Base-by-base conservation (phyloP, 352 stramenopile genomes). In the Pythium phragmitis region DNA sequence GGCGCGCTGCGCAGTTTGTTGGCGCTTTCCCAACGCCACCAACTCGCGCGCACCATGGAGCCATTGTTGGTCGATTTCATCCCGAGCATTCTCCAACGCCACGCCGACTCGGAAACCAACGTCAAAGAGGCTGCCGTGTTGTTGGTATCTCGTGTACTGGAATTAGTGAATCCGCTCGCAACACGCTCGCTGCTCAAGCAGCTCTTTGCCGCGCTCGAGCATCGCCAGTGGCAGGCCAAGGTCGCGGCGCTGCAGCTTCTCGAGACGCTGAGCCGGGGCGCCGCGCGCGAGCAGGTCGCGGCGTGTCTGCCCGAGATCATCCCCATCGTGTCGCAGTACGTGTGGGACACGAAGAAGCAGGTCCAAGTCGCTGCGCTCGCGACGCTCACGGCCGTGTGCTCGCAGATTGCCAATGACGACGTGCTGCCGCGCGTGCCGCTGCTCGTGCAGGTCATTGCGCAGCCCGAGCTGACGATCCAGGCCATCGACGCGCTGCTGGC, bases 291-390 rank as follows among this genome's bases (percentile, higher is more conserved):
- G 30, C 85, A 97, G 55, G 83, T 96, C 12, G 86, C 80, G 21
- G 76, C 78, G 34, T 80, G 93, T 52, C 73, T 98, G 33, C 90
- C 91, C 4, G 90, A 94, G 65, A 83, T 98, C 63, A 95, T 98
- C 65, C 94, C 94, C 0, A 81, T 85, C 17, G 74, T 98, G 0
- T 95, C 83, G 2, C 73, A 85, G 16, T 87, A 96, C 75, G 90
- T 98, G 19, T 98, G 90, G 89, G 94, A 98, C 75, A 98, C 94
- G 17, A 98, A 98, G 74, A 85, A 90, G 39, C 89, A 98, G 75
- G 94, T 98, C 5, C 91, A 93, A 14, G 17, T 19, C 39, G 82
- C 85, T 7, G 80, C 92, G 33, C 73, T 85, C 12, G 66, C 74
- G 11, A 76, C 88, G 21, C 71, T 98, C 3, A 88, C 89, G 33